Evolutionary conservation across 306 rosid species (phyloP).

Genomic region (Quillaja saponaria): DNA sequence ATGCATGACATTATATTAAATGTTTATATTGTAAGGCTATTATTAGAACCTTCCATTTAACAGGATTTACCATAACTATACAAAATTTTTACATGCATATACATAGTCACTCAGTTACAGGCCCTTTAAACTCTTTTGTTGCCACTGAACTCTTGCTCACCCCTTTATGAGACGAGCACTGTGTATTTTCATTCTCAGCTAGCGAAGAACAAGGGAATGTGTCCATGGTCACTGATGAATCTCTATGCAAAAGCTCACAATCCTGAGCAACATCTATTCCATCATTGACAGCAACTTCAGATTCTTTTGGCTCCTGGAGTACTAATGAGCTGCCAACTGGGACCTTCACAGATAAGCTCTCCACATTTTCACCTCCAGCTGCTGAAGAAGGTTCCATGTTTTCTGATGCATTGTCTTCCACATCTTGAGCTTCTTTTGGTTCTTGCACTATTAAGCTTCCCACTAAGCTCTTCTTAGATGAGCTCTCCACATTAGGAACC

Average conservation of each 20-base stretch:
- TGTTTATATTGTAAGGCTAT: background rate
- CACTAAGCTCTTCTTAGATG: constrained; percentile 2
- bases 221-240: constrained; percentile 1
- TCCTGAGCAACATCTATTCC: constrained; percentile 14
- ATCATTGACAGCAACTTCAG: constrained; percentile 27
- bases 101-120: background rate
- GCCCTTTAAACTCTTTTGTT: constrained; percentile 2
- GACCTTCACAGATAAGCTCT: too few species aligned
- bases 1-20: too few species aligned
- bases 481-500: constrained; percentile 4
- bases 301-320: background rate
- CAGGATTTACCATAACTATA: constrained; percentile 22
- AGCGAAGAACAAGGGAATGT: background rate
- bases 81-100: constrained; percentile 14
- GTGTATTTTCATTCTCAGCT: constrained; percentile 3
- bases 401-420: too few species aligned
- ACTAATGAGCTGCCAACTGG: too few species aligned
- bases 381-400: too few species aligned
- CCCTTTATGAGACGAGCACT: constrained; percentile 12
- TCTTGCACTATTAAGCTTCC: constrained; percentile 3
- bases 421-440: background rate
- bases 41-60: constrained; percentile 4
- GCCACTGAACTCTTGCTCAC: constrained; percentile 8
- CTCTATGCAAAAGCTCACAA: constrained; percentile 1
- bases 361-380: too few species aligned